Conservation (phyloP, 441 rosid species). For the Bocquillonia castaneifolia region DNA sequence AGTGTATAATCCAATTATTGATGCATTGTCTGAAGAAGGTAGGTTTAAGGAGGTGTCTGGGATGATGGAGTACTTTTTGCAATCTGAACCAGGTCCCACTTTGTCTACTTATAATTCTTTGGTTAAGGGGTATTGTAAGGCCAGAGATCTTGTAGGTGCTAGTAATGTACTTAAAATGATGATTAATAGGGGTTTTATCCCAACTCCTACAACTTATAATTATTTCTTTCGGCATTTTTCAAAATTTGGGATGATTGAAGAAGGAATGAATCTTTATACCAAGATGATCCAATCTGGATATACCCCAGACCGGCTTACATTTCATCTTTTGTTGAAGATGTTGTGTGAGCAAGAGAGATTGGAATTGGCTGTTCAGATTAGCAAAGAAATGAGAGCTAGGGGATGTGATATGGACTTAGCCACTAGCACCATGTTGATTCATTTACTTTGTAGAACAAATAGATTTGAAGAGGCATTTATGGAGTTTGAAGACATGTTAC, state of each 20-base stretch:
- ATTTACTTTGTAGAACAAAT: slow-evolving; percentile 54
- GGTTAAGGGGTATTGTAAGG: slow-evolving; percentile 74
- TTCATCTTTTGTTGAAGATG: slow-evolving; percentile 74
- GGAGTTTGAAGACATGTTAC: slow-evolving; percentile 61
- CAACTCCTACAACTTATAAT: slow-evolving; percentile 68
- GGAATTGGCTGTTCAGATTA: slow-evolving; percentile 59
- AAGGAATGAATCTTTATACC: slow-evolving; percentile 66
- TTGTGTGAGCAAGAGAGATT: slow-evolving; percentile 67
- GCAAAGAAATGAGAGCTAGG: slow-evolving; percentile 68
- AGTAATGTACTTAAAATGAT: slow-evolving; percentile 69
- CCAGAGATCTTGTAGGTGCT: slow-evolving; percentile 62
- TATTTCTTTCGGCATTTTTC: slow-evolving; percentile 68
- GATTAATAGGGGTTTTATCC: slow-evolving; percentile 57
- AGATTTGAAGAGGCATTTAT: slow-evolving; percentile 66
- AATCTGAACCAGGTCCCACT: slow-evolving; percentile 65
- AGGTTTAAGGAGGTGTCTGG: slow-evolving; percentile 60
- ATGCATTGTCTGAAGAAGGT: slow-evolving; percentile 72
- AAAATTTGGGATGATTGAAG: slow-evolving; percentile 53
- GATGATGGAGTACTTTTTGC: slow-evolving; percentile 60
- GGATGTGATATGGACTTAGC: slow-evolving; percentile 66
- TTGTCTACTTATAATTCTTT: slow-evolving; percentile 77
- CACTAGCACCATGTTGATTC: slow-evolving; percentile 61
- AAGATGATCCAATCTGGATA: slow-evolving; percentile 77
- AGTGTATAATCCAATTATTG: slow-evolving; percentile 65
- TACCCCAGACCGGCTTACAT: slow-evolving; percentile 60